These are phyloP conservation scores for Hemileccinum rubropunctum DNA, from an alignment of 768 basidiomycete genomes.

Conservation along the genomic window DNA sequence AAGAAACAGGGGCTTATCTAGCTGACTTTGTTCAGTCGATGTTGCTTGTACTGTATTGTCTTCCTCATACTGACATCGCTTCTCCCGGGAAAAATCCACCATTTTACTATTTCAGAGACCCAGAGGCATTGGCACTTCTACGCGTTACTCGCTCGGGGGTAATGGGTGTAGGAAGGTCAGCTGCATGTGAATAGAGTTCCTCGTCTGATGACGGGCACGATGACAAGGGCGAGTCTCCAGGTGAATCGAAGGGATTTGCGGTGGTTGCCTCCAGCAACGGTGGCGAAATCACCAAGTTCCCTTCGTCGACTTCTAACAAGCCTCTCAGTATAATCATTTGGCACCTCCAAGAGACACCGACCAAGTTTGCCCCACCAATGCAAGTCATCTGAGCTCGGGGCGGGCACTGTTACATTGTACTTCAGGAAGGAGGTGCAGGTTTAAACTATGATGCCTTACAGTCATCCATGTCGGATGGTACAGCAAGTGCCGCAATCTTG, in stretches of 20 bases:
- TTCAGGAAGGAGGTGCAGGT: slow-evolving; percentile 2
- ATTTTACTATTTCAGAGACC: slow-evolving; percentile 9
- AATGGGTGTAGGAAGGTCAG: slow-evolving; percentile 68
- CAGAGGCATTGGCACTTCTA: slow-evolving; percentile 6
- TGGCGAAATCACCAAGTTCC: slow-evolving; percentile 32
- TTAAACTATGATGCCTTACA: slow-evolving; percentile 24
- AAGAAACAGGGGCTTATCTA: slow-evolving; percentile 93
- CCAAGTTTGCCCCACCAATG: slow-evolving; percentile 82
- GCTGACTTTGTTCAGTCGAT: neutral
- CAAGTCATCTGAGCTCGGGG: slow-evolving; percentile 72
- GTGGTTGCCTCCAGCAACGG: slow-evolving; percentile 39
- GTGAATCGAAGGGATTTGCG: slow-evolving; percentile 75
- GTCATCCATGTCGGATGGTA: slow-evolving; percentile 40
- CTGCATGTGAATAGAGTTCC: slow-evolving; percentile 74
- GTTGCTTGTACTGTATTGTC: slow-evolving; percentile 3
- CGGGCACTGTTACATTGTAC: slow-evolving; percentile 56
- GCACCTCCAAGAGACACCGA: slow-evolving; percentile 26
- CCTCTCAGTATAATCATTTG: neutral
- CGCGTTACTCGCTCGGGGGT: slow-evolving; percentile 33
- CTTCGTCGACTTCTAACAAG: slow-evolving; percentile 17
- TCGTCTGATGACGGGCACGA: slow-evolving; percentile 84
- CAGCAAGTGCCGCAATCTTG: slow-evolving; percentile 58
- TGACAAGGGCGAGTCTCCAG: slow-evolving; percentile 60
- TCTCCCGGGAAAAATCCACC: neutral
- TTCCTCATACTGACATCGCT: neutral